These are phyloP conservation scores for Colletotrichum salicis DNA, from an alignment of 2,329 filamentous ascomycete genomes.

Conservation along the genomic window DNA sequence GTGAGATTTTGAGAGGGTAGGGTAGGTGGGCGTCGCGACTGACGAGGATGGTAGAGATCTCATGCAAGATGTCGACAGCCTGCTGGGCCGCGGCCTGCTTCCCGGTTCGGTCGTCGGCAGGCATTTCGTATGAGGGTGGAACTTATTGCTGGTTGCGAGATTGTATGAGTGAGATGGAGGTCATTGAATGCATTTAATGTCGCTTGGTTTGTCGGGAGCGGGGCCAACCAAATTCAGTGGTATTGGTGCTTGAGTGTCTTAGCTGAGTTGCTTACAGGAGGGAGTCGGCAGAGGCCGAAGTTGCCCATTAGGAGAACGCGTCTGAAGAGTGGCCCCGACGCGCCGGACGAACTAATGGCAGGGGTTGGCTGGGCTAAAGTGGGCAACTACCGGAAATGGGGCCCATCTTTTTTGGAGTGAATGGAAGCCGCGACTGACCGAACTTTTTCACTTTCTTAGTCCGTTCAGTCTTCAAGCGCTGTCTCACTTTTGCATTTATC, in stretches of 20 bases:
- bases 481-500: constrained; percentile 19
- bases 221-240: not conserved
- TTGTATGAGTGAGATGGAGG: not conserved
- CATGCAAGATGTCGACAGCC: constrained; percentile 83
- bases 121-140: constrained; percentile 3
- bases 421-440: constrained; percentile 20
- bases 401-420: constrained; percentile 10
- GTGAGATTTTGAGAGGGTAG: not conserved
- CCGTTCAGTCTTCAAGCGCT: not conserved
- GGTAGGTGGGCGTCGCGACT: constrained; percentile 43
- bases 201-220: constrained; percentile 14
- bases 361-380: constrained; percentile 21
- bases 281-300: constrained; percentile 6
- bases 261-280: not conserved
- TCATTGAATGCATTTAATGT: not conserved
- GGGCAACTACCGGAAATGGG: constrained; percentile 28
- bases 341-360: constrained; percentile 23
- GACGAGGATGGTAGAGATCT: constrained; percentile 91
- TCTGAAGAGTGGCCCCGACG: constrained; percentile 21
- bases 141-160: not conserved
- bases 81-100: constrained; percentile 84
- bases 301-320: constrained; percentile 22
- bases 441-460: constrained; percentile 25
- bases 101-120: constrained; percentile 60
- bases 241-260: not conserved